Base-by-base conservation (phyloP, 2,329 filamentous ascomycete genomes). In the Myriosclerotinia scirpicola region DNA sequence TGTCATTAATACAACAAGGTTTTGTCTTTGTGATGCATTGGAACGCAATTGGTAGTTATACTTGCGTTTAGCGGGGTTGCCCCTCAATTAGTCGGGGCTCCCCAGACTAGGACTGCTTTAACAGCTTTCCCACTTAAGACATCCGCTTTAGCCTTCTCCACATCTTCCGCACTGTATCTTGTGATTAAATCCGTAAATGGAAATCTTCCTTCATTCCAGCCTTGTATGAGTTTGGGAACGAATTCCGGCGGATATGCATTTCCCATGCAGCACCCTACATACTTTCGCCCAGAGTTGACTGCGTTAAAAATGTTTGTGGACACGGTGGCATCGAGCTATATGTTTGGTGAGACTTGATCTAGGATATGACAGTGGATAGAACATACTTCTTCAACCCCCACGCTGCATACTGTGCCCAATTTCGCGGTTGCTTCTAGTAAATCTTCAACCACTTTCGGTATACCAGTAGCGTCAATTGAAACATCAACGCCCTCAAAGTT, bases 171-270 rank as follows among this genome's bases (percentile, higher is more conserved):
- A 2, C 62, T 30, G 36, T 71, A 72, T 14, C 58, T 68, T 54
- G 53, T 68, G 6, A 71, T 67, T 53, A 72, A 44, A 46, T 72
- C 70, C 14, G 70, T 70, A 40, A 71, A 72, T 4, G 71, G 69
- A 36, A 72, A 72, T 6, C 67, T 65, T 15, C 69, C 70, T 1
- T 61, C 64, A 26, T 69, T 59, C 70, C 69, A 71, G 11, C 65
- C 70, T 22, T 64, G 62, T 1, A 69, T 64, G 17, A 72, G 58
- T 64, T 64, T 66, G 1, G 69, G 70, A 15, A 72, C 63, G 52
- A 72, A 72, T 26, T 72, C 71, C 14, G 69, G 70, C 7, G 71
- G 70, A 52, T 72, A 72, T 20, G 69, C 69, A 53, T 67, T 71
- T 38, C 71, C 71, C 69, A 71, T 72, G 9, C 67, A 70, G 50